These are phyloP conservation scores for Infundibulicybe gibba DNA, from an alignment of 768 basidiomycete species.

Conservation along the genomic window DNA sequence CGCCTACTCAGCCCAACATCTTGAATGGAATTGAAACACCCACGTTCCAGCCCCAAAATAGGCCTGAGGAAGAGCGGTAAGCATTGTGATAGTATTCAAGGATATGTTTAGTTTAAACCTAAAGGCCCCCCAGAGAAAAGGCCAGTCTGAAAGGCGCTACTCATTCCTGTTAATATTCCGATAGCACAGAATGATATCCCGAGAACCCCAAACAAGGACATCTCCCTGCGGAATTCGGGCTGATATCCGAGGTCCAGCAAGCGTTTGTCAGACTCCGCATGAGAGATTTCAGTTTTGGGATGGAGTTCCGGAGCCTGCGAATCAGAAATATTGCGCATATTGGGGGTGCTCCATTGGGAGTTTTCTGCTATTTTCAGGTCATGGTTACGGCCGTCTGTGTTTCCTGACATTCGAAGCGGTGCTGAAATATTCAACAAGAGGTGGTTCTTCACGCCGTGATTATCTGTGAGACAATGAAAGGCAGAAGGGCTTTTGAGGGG, in stretches of 20 bases:
- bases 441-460: too few species aligned
- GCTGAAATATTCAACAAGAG: too few species aligned
- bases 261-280: not conserved
- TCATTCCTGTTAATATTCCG: slow-evolving; percentile 59
- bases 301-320: too few species aligned
- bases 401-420: too few species aligned
- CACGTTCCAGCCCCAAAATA: slow-evolving; percentile 66
- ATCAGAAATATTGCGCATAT: too few species aligned
- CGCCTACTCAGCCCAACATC: not conserved
- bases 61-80: slow-evolving; percentile 11
- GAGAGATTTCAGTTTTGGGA: too few species aligned
- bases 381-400: too few species aligned
- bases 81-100: too few species aligned
- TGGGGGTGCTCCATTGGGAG: too few species aligned
- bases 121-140: slow-evolving; percentile 56
- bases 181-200: slow-evolving; percentile 61
- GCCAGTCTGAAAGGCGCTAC: slow-evolving; percentile 56
- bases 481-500: too few species aligned
- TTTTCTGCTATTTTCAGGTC: too few species aligned
- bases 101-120: slow-evolving; percentile 19
- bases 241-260: slow-evolving; percentile 45
- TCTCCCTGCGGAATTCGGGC: slow-evolving; percentile 53
- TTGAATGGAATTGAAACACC: slow-evolving; percentile 10
- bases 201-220: slow-evolving; percentile 56
- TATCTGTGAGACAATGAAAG: too few species aligned